Base-by-base conservation (phyloP, 768 basidiomycete genomes). In the Mycena chlorophos region DNA sequence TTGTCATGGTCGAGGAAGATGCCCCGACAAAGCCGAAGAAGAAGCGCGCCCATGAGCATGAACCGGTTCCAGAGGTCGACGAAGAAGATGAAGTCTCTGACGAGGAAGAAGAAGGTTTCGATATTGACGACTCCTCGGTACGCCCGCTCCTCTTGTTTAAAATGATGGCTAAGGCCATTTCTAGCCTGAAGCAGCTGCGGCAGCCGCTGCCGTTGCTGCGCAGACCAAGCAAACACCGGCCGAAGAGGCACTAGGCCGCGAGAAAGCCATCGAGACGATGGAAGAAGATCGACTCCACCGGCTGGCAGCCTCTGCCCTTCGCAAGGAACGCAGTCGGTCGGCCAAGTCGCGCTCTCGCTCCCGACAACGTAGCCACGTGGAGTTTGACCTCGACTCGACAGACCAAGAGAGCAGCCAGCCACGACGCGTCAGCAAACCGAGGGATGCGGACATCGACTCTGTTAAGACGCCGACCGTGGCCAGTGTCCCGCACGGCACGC, bases 51-150 rank as follows among this genome's bases (percentile, higher is more conserved):
- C 42, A 38, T n/a, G n/a, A 47, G 20, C 57, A 61, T 6, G 61
- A 66, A 22, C 52, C 43, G 37, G 61, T 58, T 26, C 73, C 77
- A 37, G 78, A 76, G 27, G 52, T 59, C 19, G 64, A 71, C 3
- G 74, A 75, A 13, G 76, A 75, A 17, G 80, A 81, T 25, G 79
- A 82, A 40, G 72, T 69, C 4, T 72, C 75, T 14, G 75, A 75
- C 52, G 69, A 80, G 25, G 83, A 82, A 39, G 77, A 79, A 20
- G 78, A 93, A 66, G 83, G 81, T 63, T 98, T 86, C 71, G 97
- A 99, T 69, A 98, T 98, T 50, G 91, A 97, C 63, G 95, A 98
- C 71, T 88, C 88, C 19, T 87, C 88, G n/a, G n/a, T n/a, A n/a
- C n/a, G n/a, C n/a, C n/a, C n/a, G n/a, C n/a, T n/a, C n/a, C n/a